Percentiles rank a stretch among this genome's conserved stretches.
These are phyloP conservation scores for Mycena vitilis DNA, from an alignment of 768 basidiomycete genomes.

Conservation along the genomic window DNA sequence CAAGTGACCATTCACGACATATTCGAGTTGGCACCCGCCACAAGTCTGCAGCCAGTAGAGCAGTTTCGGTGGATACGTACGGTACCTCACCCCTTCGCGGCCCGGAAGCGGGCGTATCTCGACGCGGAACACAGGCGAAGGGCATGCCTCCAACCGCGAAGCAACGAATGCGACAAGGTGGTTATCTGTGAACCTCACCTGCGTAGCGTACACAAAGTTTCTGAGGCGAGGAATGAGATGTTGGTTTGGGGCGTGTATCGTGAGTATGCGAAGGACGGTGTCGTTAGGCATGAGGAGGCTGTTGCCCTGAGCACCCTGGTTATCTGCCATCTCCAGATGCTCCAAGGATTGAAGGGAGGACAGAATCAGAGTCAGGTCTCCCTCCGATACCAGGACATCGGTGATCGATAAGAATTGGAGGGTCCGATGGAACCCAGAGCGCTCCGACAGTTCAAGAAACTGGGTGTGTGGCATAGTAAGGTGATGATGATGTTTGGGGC, in stretches of 20 bases:
- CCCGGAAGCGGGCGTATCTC: background rate
- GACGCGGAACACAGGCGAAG: background rate
- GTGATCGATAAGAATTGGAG: background rate
- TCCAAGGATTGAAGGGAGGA: no score
- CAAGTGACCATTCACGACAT: no score
- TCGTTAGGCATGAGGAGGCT: background rate
- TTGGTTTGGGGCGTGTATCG: background rate
- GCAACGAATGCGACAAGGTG: background rate
- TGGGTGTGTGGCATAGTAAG: background rate
- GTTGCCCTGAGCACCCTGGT: no score
- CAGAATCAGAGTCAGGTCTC: no score
- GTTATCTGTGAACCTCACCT: background rate
- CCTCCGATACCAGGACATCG: background rate
- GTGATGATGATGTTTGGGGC: background rate
- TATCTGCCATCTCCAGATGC: no score
- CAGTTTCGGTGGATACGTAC: no score
- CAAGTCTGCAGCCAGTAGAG: no score
- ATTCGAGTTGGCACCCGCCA: no score
- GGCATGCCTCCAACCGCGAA: background rate
- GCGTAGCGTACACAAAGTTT: background rate
- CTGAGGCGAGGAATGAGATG: background rate
- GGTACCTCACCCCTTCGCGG: no score
- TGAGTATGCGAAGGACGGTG: background rate
- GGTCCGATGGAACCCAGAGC: constrained; percentile 9
- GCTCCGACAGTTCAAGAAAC: constrained; percentile 1